A percentile compares a stretch with the other conserved stretches of the same genome.
Evolutionary conservation across 2,329 filamentous ascomycete genomes (phyloP).

Genomic region (Colletotrichum scovillei): DNA sequence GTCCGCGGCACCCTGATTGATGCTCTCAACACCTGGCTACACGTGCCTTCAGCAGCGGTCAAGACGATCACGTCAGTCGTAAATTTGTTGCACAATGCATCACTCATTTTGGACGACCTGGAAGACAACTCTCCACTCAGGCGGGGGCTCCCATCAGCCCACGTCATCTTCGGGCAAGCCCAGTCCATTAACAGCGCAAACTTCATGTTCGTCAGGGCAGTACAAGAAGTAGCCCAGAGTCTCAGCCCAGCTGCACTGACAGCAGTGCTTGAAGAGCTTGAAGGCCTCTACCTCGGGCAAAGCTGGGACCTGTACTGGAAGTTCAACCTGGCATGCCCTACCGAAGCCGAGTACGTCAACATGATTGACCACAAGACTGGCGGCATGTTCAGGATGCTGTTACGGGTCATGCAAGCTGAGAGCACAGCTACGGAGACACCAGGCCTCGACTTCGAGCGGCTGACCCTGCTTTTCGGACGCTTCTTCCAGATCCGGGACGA

Average conservation of each 20-base stretch:
- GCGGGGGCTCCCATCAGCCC: slow-evolving; percentile 47
- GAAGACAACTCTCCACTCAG: slow-evolving; percentile 49
- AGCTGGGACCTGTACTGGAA: slow-evolving; percentile 44
- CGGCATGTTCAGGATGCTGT: slow-evolving; percentile 38
- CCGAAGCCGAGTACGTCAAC: slow-evolving; percentile 40
- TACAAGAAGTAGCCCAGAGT: slow-evolving; percentile 31
- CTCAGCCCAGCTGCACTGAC: slow-evolving; percentile 36
- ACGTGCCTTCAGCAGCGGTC: background rate
- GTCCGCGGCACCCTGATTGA: background rate
- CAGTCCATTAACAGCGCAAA: slow-evolving; percentile 51
- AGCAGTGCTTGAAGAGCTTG: slow-evolving; percentile 39
- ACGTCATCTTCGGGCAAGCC: slow-evolving; percentile 47
- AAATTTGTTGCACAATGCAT: slow-evolving; percentile 18
- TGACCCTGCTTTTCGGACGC: slow-evolving; percentile 39
- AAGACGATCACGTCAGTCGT: slow-evolving; percentile 11
- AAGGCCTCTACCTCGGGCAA: slow-evolving; percentile 41
- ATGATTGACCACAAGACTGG: slow-evolving; percentile 44
- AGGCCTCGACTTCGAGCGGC: background rate
- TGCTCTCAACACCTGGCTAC: slow-evolving; percentile 6
- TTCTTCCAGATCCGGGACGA: slow-evolving; percentile 49
- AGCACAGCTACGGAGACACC: background rate
- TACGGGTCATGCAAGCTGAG: slow-evolving; percentile 33
- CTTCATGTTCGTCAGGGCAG: slow-evolving; percentile 43
- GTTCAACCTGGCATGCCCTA: slow-evolving; percentile 35
- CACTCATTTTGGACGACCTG: slow-evolving; percentile 48